Evolutionary conservation across 2,329 filamentous ascomycete species (phyloP), one percentile per base, ranked within the genome.

Genomic region (Fusarium stilboides): DNA sequence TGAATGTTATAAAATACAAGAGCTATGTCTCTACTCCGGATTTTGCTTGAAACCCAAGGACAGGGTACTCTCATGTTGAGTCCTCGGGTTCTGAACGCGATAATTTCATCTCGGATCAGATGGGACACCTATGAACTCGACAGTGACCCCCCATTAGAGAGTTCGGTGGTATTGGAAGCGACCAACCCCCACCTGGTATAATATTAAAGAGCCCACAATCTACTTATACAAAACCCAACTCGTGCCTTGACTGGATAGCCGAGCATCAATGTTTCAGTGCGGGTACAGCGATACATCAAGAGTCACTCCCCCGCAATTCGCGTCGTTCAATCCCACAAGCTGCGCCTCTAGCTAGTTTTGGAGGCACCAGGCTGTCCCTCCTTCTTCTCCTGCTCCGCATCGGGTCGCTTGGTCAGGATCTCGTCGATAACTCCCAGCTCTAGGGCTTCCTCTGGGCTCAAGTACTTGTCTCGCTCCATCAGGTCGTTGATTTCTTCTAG

Each of bases 381-480:
- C 50, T 72, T 70, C 65, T 74, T 75, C 50, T 75, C 69, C 45
- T 74, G 70, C 50, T 83, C 81, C 12, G 72, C 69, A 20, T 82
- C 82, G 24, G 83, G 82, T 73, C 93, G 86, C 82, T 87, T 87
- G 46, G 89, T 86, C 73, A 99, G 77, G 64, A 99, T 94, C 81
- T 95, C 90, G 79, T 99, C 96, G 65, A 99, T 90, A 73, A 99
- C 93, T 0, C 96, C 96, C 80, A 97, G 87, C 51, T 97, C 93
- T 74, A 94, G 84, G 10, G 96, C 96, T 83, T 99, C 94, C 45
- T 93, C 84, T 0, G 94, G 94, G 57, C 91, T 92, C 86, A 99
- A 87, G 74, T 98, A 98, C 76, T 96, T 96, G 79, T 99, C 96
- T 59, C 96, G 86, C 84, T 99, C 96, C 95, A 99, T 98, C 79